Evolutionary conservation across 805 yeast genomes (phyloP), one percentile per base, ranked within the genome.

Genomic region (Monosporozyma yasuniensis): DNA sequence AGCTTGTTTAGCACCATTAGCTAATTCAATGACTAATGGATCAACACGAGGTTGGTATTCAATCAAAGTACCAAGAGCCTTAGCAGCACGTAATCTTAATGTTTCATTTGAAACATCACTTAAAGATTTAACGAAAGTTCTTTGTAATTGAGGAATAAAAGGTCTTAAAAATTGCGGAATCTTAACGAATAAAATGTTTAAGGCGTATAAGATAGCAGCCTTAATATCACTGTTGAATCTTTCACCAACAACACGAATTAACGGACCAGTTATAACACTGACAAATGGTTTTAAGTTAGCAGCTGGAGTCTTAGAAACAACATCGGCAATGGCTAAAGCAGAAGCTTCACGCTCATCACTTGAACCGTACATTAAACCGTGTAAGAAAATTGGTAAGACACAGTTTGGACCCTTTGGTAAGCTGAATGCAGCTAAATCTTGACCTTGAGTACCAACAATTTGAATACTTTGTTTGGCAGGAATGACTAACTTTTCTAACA

Each of bases 171-270:
- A 87, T 63, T 84, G 87, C 2, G 99, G 96, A 58, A 91, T 85
- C 72, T 88, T 86, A 22, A 71, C 70, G 60, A 93, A 80, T 62
- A 95, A 72, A 55, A 78, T 78, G 62, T 84, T 85, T 66, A 95
- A 76, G 0, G 98, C 95, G 54, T 77, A 75, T 61, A 93, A 74
- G 57, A 95, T 91, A n/a, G 96, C 96, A 35, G 96, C 83, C 74
- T 93, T 93, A 58, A 93, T 87, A 57, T 89, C 96, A 53, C 95
- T 77, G 16, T 83, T 78, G 56, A 87, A 91, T 67, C 96, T 81
- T 68, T 93, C 99, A 62, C 99, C 99, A 63, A 91, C 87, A 50
- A 91, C 96, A 75, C 99, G 88, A 69, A 93, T 93, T 63, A 93
- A 76, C 38, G 99, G 99, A 70, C 99, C 99, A 25, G 96, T 90